Evolutionary conservation across 352 stramenopile species (phyloP), one percentile per base, ranked within the genome.

Genomic region (Pythium monospermum): DNA sequence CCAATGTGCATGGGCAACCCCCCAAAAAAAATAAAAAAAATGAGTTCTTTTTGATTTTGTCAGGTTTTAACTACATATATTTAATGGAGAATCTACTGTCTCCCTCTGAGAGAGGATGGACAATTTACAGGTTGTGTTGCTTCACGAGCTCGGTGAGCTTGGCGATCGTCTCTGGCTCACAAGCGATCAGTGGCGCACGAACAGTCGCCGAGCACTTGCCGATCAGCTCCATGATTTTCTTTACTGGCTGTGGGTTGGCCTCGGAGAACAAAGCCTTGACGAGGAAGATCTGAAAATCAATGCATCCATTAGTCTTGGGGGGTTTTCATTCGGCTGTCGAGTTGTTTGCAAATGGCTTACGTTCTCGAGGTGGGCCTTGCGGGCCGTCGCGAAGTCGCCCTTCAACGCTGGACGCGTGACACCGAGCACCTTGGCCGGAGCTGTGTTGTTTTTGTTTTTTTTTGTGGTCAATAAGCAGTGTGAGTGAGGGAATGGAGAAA

Each of bases 251-350:
- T 51, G 87, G 87, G 69, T 96, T 96, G 39, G 86, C 86, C 52
- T 96, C 86, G 30, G 81, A 84, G 64, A 96, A 96, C 25, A 96
- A 83, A 23, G 80, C 74, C 73, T 96, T 96, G 60, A 96, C 85
- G 35, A 96, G 62, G 57, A 88, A 88, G 65, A 95, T 85, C 84
- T 94, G n/a, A n/a, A n/a, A n/a, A n/a, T n/a, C n/a, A n/a, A n/a
- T n/a, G 49, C 18, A 44, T 19, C n/a, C 46, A 33, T 21, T 40
- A 46, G 11, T 36, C n/a, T n/a, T n/a, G n/a, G n/a, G n/a, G n/a
- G n/a, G n/a, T n/a, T n/a, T n/a, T n/a, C n/a, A n/a, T n/a, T n/a
- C n/a, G n/a, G n/a, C n/a, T n/a, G n/a, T n/a, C n/a, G n/a, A n/a
- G n/a, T n/a, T n/a, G n/a, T n/a, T n/a, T n/a, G n/a, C n/a, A n/a